Evolutionary conservation across 163 green algal species (phyloP).

Genomic region (Scenedesmus sp.): DNA sequence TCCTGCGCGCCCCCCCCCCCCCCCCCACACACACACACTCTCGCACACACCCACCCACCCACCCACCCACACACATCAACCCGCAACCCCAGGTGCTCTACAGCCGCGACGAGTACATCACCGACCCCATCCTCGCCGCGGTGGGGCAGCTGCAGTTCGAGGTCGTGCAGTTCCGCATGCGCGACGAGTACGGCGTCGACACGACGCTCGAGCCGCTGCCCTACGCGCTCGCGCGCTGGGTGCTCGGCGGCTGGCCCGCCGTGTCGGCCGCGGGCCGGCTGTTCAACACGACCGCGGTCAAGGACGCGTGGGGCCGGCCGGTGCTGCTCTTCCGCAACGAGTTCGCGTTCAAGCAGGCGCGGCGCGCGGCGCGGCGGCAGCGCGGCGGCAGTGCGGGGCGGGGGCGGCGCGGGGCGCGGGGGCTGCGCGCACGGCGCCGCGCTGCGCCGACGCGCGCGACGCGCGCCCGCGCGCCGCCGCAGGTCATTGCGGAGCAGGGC

Average conservation of each 20-base stretch:
- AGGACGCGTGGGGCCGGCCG: conserved; percentile 69
- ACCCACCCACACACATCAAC: too few relatives aligned
- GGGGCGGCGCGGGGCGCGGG: too few relatives aligned
- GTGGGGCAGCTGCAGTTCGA: conserved; percentile 88
- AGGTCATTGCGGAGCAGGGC: conserved; percentile 56
- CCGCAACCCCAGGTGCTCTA: conserved; percentile 73
- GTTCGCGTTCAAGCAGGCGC: conserved; percentile 70
- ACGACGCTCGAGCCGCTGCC: conserved; percentile 64
- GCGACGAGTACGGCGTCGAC: conserved; percentile 71
- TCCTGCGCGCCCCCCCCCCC: neutral
- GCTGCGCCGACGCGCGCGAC: too few relatives aligned
- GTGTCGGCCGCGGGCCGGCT: conserved; percentile 70
- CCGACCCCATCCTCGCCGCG: conserved; percentile 82
- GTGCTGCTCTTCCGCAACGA: conserved; percentile 83
- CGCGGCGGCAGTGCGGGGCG: too few relatives aligned
- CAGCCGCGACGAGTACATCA: conserved; percentile 69
- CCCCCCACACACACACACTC: neutral
- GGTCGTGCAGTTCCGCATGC: conserved; percentile 66
- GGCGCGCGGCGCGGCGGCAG: too few relatives aligned
- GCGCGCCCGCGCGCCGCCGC: too few relatives aligned
- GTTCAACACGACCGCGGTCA: conserved; percentile 77
- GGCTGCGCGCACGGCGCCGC: too few relatives aligned
- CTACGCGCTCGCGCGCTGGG: conserved; percentile 62
- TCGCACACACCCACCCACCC: too few relatives aligned
- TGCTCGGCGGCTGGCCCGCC: conserved; percentile 56